Percentiles rank a stretch among this genome's conserved stretches.
phyloP scores from a whole-genome alignment of 2,329 filamentous ascomycete species.

The Triangularia setosa region DNA sequence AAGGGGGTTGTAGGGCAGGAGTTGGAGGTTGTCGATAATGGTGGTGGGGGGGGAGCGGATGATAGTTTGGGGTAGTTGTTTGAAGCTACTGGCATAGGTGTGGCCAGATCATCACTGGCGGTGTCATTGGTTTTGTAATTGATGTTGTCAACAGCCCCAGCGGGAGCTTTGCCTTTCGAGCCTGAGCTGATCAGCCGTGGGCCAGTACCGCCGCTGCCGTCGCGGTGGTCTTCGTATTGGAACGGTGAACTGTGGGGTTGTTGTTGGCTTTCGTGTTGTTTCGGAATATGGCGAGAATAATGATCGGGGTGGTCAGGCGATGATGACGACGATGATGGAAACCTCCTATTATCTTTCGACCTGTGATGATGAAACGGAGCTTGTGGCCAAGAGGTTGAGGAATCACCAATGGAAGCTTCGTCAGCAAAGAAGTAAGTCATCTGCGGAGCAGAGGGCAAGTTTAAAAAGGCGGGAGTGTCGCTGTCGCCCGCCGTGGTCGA shows the following conservation, averaged over 20 bases:
- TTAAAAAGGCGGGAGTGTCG: slow-evolving; percentile 33
- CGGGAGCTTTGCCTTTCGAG: slow-evolving; percentile 9
- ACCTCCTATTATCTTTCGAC: not conserved
- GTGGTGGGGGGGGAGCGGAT: not conserved
- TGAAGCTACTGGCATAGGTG: not conserved
- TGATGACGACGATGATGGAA: not conserved
- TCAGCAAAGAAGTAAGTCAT: slow-evolving; percentile 52
- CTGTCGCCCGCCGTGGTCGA: slow-evolving; percentile 31
- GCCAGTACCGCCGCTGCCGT: not conserved
- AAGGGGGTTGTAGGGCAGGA: slow-evolving; percentile 46
- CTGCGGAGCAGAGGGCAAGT: slow-evolving; percentile 36
- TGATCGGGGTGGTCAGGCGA: not conserved
- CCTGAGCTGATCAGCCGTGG: slow-evolving; percentile 1
- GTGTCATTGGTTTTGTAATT: not conserved
- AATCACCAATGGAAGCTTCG: slow-evolving; percentile 42
- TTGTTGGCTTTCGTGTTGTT: not conserved
- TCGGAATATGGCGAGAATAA: not conserved
- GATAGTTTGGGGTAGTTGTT: not conserved
- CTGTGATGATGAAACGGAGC: slow-evolving; percentile 15
- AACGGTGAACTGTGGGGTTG: not conserved
- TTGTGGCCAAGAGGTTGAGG: slow-evolving; percentile 19
- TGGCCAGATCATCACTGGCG: not conserved
- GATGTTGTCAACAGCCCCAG: not conserved
- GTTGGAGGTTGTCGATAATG: not conserved
- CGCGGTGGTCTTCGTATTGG: slow-evolving; percentile 7